These are phyloP conservation scores for Malus hybrid DNA, from an alignment of 331 rosid genomes.

Conservation along the genomic window DNA sequence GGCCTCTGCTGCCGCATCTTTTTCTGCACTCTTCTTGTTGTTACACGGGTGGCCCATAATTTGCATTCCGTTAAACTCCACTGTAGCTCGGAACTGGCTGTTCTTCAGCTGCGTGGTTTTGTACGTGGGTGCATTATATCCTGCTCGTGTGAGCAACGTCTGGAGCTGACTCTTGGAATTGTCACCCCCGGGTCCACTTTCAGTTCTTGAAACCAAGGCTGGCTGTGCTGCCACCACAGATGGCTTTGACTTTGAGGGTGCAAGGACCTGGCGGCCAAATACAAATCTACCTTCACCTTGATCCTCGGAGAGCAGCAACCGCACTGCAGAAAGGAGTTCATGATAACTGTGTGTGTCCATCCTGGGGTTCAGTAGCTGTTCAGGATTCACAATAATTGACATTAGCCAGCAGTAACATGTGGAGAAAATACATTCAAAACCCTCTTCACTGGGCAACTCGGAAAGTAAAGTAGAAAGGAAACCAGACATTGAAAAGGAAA, in stretches of 20 bases:
- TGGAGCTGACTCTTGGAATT: conserved; percentile 96
- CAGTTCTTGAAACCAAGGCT: conserved; percentile 60
- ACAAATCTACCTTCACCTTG: conserved; percentile 63
- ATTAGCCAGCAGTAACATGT: background rate
- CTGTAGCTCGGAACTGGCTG: conserved; percentile 57
- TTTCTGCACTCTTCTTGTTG: conserved; percentile 89
- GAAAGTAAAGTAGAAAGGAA: background rate
- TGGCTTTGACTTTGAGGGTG: conserved; percentile 40
- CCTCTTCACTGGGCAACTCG: background rate
- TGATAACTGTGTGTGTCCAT: conserved; percentile 50
- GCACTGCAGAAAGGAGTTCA: conserved; percentile 72
- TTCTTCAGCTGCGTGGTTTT: conserved; percentile 58
- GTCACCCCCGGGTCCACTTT: conserved; percentile 97
- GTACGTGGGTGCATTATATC: conserved; percentile 68
- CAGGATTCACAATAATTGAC: conserved; percentile 6
- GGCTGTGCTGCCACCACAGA: conserved; percentile 31
- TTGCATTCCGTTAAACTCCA: conserved; percentile 74
- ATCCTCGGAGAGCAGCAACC: conserved; percentile 59
- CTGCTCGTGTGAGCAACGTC: conserved; percentile 83
- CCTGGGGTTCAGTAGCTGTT: conserved; percentile 70
- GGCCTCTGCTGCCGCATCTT: conserved; percentile 95
- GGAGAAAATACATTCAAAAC: background rate
- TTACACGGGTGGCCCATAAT: conserved; percentile 77
- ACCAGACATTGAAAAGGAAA: background rate
- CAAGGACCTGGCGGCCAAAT: conserved; percentile 49